A percentile compares a stretch with the other conserved stretches of the same genome.
Evolutionary conservation across 2,329 filamentous ascomycete species (phyloP).

Genomic region (Exophiala aquamarina): DNA sequence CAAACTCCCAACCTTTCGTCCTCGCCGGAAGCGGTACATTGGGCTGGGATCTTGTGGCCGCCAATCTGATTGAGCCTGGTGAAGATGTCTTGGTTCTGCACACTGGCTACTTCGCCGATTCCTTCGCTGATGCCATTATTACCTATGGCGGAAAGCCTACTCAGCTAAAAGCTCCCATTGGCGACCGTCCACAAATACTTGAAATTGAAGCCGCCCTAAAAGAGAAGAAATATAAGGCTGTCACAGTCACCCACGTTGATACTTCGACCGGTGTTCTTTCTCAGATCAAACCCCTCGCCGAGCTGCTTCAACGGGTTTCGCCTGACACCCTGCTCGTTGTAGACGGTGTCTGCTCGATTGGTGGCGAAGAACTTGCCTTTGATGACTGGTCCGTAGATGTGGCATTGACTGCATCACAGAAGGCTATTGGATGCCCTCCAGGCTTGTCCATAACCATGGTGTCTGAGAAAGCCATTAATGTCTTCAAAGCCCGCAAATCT

Average conservation of each 20-base stretch:
- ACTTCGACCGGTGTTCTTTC: slow-evolving; percentile 95
- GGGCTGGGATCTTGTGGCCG: slow-evolving; percentile 94
- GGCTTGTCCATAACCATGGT: slow-evolving; percentile 94
- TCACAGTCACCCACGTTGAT: slow-evolving; percentile 96
- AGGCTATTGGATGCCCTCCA: slow-evolving; percentile 93
- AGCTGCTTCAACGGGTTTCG: slow-evolving; percentile 80
- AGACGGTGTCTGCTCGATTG: slow-evolving; percentile 96
- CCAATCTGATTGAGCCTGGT: slow-evolving; percentile 84
- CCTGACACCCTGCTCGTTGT: slow-evolving; percentile 90
- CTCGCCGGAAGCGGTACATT: slow-evolving; percentile 93
- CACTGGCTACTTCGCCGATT: slow-evolving; percentile 96
- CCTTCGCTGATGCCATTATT: slow-evolving; percentile 86
- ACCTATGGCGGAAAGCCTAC: slow-evolving; percentile 89
- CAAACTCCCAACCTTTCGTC: slow-evolving; percentile 84
- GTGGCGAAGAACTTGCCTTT: slow-evolving; percentile 92
- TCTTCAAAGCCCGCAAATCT: slow-evolving; percentile 76
- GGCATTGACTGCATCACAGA: slow-evolving; percentile 92
- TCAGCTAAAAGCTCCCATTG: slow-evolving; percentile 85
- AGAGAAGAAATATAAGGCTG: slow-evolving; percentile 87
- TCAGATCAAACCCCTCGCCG: slow-evolving; percentile 80
- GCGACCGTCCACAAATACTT: slow-evolving; percentile 78
- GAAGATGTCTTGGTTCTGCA: slow-evolving; percentile 91
- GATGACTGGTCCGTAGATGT: slow-evolving; percentile 93
- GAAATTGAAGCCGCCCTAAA: slow-evolving; percentile 87
- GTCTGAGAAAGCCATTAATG: slow-evolving; percentile 81